Evolutionary conservation across 2,329 filamentous ascomycete species (phyloP).

Genomic region (Hyphodiscus sp.): DNA sequence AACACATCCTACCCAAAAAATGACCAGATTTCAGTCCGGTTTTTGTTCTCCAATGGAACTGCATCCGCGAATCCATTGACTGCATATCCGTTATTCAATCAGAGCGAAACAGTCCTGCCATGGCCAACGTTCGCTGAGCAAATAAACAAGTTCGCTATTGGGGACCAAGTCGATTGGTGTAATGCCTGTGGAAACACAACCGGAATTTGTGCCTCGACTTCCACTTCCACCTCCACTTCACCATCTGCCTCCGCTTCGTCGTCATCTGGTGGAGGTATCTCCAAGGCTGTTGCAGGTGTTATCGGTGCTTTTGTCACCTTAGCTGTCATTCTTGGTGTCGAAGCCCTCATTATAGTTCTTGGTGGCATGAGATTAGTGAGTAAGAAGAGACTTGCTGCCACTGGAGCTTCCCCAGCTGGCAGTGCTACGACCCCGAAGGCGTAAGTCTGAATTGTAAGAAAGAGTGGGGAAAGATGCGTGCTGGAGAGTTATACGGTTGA

Average conservation of each 20-base stretch:
- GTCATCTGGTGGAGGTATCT: conserved; percentile 39
- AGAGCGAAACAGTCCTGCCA: conserved; percentile 45
- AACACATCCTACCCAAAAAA: conserved; percentile 40
- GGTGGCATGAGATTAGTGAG: conserved; percentile 53
- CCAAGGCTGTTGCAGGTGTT: conserved; percentile 69
- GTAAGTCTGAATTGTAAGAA: not conserved
- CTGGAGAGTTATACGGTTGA: too few relatives aligned
- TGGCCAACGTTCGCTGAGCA: conserved; percentile 62
- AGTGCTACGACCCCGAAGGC: not conserved
- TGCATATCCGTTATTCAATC: conserved; percentile 54
- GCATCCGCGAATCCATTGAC: conserved; percentile 36
- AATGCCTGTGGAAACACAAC: conserved; percentile 65
- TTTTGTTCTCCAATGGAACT: conserved; percentile 55
- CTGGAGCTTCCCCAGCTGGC: not conserved
- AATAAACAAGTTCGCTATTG: conserved; percentile 62
- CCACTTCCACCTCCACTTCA: conserved; percentile 22
- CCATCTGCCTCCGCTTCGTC: conserved; percentile 24
- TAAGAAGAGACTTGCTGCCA: conserved; percentile 38
- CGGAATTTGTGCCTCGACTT: conserved; percentile 52
- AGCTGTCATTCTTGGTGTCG: conserved; percentile 53
- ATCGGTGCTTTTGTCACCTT: conserved; percentile 68
- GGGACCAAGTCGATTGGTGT: conserved; percentile 66
- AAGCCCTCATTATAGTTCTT: conserved; percentile 45
- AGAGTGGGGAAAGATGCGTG: not conserved
- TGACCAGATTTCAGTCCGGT: conserved; percentile 50